Base-by-base conservation (phyloP, 2,329 filamentous ascomycete genomes). In the Colletotrichum agaves region DNA sequence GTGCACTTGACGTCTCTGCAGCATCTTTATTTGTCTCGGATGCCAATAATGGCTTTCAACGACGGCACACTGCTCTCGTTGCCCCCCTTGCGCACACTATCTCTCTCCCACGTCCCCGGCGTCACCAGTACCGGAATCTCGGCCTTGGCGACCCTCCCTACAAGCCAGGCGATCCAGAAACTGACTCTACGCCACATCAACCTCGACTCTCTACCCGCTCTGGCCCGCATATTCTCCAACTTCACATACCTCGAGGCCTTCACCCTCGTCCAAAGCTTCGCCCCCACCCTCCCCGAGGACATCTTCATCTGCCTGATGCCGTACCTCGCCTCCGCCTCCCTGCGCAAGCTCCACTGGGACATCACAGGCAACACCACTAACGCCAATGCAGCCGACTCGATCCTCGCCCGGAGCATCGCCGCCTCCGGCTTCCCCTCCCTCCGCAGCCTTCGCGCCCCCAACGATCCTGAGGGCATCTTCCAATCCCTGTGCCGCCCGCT, bases 391-490 rank as follows among this genome's bases (percentile, higher is more conserved):
- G 88, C 90, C 1, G 90, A 91, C 57, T 82, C 84, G 5, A 87
- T 91, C 52, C 82, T 94, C 7, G 88, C 90, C 1, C 82, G 83
- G 65, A 88, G 88, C 72, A 91, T 94, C 70, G 77, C 78, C 5
- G 83, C 85, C 1, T 80, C 80, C 4, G 88, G 88, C 0, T 92
- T 94, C 73, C 91, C 92, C 0, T 75, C 79, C 0, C 82, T 94
- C 10, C 81, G 80, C 10, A 80, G 75, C 1, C 78, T 94, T 17
- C 87, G 91, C 61, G 83, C 88, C 0, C 92, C 91, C 1, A 88
- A 88, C 64, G 92, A 94, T 71, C 86, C 90, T 1, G 86, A 92
- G 5, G 92, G 91, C 27, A 72, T 87, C 7, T 88, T 94, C 69
- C 92, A 94, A 77, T 79, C 82, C 1, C 83, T 93, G 1, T 94